A percentile compares a stretch with the other conserved stretches of the same genome.
phyloP scores from a whole-genome alignment of 192 early-diverging fungal species.

The Mortierella hygrophila region DNA sequence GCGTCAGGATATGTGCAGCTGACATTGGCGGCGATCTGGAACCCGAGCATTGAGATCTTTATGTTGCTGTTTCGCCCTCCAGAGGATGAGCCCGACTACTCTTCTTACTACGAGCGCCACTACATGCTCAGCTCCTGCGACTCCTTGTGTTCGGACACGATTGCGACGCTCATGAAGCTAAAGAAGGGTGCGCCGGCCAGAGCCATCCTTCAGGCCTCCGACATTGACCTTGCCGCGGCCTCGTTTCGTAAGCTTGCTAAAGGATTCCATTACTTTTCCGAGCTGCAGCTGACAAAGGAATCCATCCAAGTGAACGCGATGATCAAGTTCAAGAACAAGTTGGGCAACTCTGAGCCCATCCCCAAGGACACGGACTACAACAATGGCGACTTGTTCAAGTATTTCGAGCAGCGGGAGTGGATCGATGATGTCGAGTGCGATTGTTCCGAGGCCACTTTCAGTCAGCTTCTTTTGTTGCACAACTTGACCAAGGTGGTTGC shows the following conservation, averaged over 20 bases:
- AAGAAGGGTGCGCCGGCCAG: neutral
- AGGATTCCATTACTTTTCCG: constrained; percentile 25
- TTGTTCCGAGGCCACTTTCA: neutral
- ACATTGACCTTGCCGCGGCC: constrained; percentile 11
- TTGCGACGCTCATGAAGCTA: neutral
- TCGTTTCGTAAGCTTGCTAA: constrained; percentile 11
- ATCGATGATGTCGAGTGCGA: constrained; percentile 15
- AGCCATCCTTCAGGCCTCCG: constrained; percentile 8
- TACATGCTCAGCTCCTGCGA: constrained; percentile 1
- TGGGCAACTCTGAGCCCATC: neutral
- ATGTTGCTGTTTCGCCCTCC: neutral
- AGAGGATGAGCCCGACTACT: neutral
- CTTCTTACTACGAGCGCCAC: neutral
- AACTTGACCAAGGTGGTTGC: neutral
- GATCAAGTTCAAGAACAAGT: constrained; percentile 10
- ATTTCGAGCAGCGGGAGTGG: constrained; percentile 19
- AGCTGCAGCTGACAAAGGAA: constrained; percentile 9
- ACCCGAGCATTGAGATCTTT: neutral
- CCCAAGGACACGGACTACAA: constrained; percentile 20
- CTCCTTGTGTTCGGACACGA: constrained; percentile 1
- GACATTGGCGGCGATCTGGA: constrained; percentile 5
- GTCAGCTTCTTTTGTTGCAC: neutral
- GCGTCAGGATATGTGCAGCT: constrained; percentile 1
- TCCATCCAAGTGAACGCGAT: constrained; percentile 11
- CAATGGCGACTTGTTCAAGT: neutral